These are phyloP conservation scores for Domatiomyces catenatus DNA, from an alignment of 2,329 filamentous ascomycete species.

Conservation along the genomic window DNA sequence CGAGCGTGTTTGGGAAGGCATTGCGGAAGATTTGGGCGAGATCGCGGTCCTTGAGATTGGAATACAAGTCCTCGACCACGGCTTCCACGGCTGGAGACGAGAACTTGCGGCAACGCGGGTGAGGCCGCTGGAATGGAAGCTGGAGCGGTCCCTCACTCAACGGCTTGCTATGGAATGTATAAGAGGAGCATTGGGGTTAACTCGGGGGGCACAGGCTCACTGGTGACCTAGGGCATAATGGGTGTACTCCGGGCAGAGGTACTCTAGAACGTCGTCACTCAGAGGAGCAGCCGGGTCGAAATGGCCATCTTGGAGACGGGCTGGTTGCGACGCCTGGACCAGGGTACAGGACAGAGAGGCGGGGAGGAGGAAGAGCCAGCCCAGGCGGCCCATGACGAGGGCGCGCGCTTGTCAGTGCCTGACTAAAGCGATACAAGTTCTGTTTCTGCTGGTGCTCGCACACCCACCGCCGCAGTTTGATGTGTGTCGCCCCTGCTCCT, in stretches of 20 bases:
- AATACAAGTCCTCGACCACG: constrained; percentile 69
- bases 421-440: background rate
- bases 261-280: constrained; percentile 7
- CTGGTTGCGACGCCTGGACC: background rate
- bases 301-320: too few species aligned
- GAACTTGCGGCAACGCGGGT: constrained; percentile 72
- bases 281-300: constrained; percentile 5
- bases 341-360: background rate
- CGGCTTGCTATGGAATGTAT: constrained; percentile 43
- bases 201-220: constrained; percentile 4
- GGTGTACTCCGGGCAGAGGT: constrained; percentile 19
- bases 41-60: constrained; percentile 67
- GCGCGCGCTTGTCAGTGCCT: background rate
- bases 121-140: constrained; percentile 76
- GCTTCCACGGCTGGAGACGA: constrained; percentile 71
- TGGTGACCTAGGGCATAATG: constrained; percentile 17
- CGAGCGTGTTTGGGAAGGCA: constrained; percentile 78
- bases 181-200: background rate
- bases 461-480: background rate
- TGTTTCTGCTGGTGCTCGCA: background rate
- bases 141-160: constrained; percentile 62
- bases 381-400: background rate
- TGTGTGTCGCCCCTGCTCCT: background rate
- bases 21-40: constrained; percentile 90
- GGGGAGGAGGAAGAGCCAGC: background rate